Conservation (phyloP, 345 rosid species). For the Eucalyptus sp. region DNA sequence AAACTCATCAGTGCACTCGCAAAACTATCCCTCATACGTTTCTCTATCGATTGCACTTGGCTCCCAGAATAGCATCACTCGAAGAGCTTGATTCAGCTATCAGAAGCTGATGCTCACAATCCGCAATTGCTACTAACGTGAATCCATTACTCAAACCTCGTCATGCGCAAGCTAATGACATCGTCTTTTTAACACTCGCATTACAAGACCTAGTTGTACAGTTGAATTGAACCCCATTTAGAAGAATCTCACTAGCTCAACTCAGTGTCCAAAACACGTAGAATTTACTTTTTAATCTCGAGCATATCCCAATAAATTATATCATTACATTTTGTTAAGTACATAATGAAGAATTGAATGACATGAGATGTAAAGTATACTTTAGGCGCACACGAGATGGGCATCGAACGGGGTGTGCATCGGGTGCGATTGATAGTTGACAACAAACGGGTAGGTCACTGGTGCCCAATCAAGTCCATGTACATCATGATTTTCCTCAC, state of each 20-base stretch:
- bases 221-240: neutral
- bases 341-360: neutral
- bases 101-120: neutral
- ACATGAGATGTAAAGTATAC: neutral
- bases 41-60: neutral
- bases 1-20: neutral
- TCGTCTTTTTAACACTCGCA: neutral
- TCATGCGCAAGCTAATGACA: too few relatives aligned
- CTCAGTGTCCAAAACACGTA: neutral
- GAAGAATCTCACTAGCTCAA: neutral
- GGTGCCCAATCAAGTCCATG: constrained; percentile 26
- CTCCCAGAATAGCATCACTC: neutral
- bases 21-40: too few relatives aligned
- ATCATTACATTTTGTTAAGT: neutral
- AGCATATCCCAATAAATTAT: neutral
- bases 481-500: constrained; percentile 54
- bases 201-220: neutral
- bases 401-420: neutral
- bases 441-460: neutral
- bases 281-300: neutral
- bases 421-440: neutral
- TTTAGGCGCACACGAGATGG: neutral
- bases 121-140: neutral
- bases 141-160: neutral
- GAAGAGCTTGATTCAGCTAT: neutral